Percentiles rank a stretch among this genome's conserved stretches.
Evolutionary conservation across 768 basidiomycete genomes (phyloP).

Genomic region (Tulasnella sp.): DNA sequence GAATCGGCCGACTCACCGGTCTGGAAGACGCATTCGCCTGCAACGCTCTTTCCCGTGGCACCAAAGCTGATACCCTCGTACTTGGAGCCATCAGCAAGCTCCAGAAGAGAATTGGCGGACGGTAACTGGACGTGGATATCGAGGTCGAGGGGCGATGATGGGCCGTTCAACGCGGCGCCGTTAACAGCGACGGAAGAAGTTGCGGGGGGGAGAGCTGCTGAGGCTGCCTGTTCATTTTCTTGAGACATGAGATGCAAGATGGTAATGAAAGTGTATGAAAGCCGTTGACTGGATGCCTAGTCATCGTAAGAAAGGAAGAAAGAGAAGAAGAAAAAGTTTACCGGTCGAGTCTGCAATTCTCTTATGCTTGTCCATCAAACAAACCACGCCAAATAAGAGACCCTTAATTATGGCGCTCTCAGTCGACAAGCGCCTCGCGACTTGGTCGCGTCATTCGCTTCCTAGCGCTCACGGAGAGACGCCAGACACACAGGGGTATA

Average conservation of each 20-base stretch:
- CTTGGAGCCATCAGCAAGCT: constrained; percentile 87
- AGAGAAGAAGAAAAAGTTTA: constrained; percentile 2
- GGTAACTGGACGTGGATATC: constrained; percentile 7
- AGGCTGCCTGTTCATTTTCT: neutral
- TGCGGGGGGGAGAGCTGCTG: neutral
- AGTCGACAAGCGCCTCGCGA: neutral
- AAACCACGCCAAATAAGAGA: neutral
- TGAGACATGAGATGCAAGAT: neutral
- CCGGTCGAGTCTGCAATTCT: constrained; percentile 15
- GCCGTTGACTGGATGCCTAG: neutral
- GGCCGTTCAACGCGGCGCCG: neutral
- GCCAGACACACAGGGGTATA: neutral
- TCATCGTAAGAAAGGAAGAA: neutral
- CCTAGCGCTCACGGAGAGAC: neutral
- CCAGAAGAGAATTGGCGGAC: constrained; percentile 65
- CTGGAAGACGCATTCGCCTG: constrained; percentile 99
- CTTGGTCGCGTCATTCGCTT: neutral
- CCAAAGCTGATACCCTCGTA: constrained; percentile 93
- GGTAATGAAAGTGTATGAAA: neutral
- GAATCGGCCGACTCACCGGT: constrained; percentile 68
- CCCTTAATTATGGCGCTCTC: constrained; percentile 8
- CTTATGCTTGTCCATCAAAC: neutral
- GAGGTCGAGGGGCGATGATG: neutral
- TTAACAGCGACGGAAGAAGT: neutral
- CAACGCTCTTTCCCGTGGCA: constrained; percentile 83